phyloP scores from a whole-genome alignment of 2,329 filamentous ascomycete species.

The Cercospora sp. region DNA sequence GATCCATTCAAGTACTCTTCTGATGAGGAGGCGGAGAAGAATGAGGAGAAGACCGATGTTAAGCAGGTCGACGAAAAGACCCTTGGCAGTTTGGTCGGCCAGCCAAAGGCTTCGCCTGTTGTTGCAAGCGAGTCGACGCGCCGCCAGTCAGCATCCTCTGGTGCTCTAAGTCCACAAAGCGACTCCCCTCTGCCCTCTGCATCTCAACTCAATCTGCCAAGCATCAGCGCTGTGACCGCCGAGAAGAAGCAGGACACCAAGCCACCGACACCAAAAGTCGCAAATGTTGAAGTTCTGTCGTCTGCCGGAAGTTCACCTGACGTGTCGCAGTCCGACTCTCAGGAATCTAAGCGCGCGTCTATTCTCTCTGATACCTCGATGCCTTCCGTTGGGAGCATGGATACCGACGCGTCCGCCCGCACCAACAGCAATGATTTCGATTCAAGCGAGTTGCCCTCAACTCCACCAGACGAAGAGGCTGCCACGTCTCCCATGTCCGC shows the following conservation, averaged over 20 bases:
- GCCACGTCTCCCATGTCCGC: slow-evolving; percentile 5
- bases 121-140: background rate
- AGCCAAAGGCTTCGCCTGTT: background rate
- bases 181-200: slow-evolving; percentile 1
- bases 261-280: slow-evolving; percentile 9
- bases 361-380: slow-evolving; percentile 3
- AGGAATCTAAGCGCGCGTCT: slow-evolving; percentile 1
- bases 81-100: slow-evolving; percentile 7
- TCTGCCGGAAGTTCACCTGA: background rate
- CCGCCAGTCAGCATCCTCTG: background rate
- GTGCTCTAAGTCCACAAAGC: background rate
- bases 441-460: background rate
- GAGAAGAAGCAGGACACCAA: background rate
- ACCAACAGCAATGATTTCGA: slow-evolving; percentile 11
- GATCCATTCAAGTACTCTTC: slow-evolving; percentile 9
- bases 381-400: background rate
- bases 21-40: background rate
- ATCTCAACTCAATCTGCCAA: slow-evolving; percentile 13
- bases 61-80: slow-evolving; percentile 9
- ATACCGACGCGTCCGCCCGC: background rate
- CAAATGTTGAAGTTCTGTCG: slow-evolving; percentile 9
- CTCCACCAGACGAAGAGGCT: slow-evolving; percentile 3
- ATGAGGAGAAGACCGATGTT: background rate
- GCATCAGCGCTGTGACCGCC: slow-evolving; percentile 7
- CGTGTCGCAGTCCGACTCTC: background rate